phyloP scores from a whole-genome alignment of 139 green algal genomes.

The Chlamydomonas urium region DNA sequence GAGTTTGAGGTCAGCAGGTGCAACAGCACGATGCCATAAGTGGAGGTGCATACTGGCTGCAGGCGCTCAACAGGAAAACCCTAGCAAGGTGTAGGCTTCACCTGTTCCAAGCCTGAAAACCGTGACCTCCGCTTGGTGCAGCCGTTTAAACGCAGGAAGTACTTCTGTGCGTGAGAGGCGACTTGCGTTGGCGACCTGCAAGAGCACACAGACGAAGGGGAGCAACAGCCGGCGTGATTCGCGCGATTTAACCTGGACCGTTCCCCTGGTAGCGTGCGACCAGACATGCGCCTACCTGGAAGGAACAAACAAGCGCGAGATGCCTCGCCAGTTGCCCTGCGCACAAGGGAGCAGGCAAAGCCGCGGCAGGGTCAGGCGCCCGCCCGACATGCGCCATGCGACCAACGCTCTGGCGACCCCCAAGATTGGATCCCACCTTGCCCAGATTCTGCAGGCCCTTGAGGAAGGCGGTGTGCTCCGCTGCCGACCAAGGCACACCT shows the following conservation, averaged over 20 bases:
- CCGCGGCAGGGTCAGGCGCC: no score
- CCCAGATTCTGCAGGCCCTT: constrained; percentile 68
- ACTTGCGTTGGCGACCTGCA: constrained; percentile 46
- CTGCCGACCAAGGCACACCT: constrained; percentile 79
- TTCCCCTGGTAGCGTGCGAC: background rate
- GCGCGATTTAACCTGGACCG: background rate
- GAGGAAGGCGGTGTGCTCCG: constrained; percentile 79
- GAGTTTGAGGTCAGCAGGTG: no score
- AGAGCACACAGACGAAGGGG: background rate
- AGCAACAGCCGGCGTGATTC: background rate
- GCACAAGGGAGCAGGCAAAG: background rate
- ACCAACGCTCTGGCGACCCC: background rate
- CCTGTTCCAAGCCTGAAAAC: constrained; percentile 52
- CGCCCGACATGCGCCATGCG: background rate
- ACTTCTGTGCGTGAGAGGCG: constrained; percentile 89
- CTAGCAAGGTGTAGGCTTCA: background rate
- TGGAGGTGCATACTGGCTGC: background rate
- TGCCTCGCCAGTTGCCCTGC: constrained; percentile 81
- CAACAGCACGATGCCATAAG: background rate
- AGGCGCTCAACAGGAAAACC: background rate
- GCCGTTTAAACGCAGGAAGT: constrained; percentile 76
- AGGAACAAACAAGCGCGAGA: constrained; percentile 65
- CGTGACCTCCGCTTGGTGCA: constrained; percentile 68
- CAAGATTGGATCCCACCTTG: background rate
- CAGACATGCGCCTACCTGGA: constrained; percentile 53